These are phyloP conservation scores for Thalassiosira exigua DNA, from an alignment of 352 stramenopile genomes.

Conservation along the genomic window DNA sequence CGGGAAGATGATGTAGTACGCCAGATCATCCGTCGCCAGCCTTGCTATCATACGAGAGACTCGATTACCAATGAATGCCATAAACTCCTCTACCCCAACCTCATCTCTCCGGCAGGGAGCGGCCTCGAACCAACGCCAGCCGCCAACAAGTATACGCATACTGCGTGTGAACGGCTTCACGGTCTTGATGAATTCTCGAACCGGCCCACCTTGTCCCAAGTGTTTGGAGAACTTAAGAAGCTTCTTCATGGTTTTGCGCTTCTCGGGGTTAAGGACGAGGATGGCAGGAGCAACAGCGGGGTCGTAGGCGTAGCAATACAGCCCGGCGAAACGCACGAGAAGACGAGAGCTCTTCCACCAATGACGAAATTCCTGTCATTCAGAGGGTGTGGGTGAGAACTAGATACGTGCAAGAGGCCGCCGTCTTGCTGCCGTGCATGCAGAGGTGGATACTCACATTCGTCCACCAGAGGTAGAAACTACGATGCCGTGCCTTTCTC, in stretches of 20 bases:
- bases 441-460: slow-evolving; percentile 60
- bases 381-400: background rate
- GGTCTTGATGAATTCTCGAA: slow-evolving; percentile 66
- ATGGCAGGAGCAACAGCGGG: slow-evolving; percentile 35
- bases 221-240: slow-evolving; percentile 69
- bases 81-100: slow-evolving; percentile 69
- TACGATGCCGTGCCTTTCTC: slow-evolving; percentile 52
- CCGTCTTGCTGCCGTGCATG: too few relatives aligned
- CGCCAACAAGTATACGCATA: slow-evolving; percentile 68
- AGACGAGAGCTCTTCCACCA: slow-evolving; percentile 82
- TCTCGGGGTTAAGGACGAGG: slow-evolving; percentile 52
- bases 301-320: slow-evolving; percentile 63
- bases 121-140: slow-evolving; percentile 67
- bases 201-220: slow-evolving; percentile 65
- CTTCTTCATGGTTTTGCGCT: slow-evolving; percentile 56
- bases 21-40: slow-evolving; percentile 35
- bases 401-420: too few relatives aligned
- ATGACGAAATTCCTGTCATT: slow-evolving; percentile 69
- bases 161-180: slow-evolving; percentile 72
- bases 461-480: slow-evolving; percentile 59
- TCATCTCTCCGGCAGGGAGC: slow-evolving; percentile 53
- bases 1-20: slow-evolving; percentile 58
- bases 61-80: slow-evolving; percentile 80
- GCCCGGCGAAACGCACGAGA: slow-evolving; percentile 60
- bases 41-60: slow-evolving; percentile 62